Evolutionary conservation across 1,284 basidiomycete genomes (phyloP), one percentile per base, ranked within the genome.

Genomic region (Sparassis latifolia): DNA sequence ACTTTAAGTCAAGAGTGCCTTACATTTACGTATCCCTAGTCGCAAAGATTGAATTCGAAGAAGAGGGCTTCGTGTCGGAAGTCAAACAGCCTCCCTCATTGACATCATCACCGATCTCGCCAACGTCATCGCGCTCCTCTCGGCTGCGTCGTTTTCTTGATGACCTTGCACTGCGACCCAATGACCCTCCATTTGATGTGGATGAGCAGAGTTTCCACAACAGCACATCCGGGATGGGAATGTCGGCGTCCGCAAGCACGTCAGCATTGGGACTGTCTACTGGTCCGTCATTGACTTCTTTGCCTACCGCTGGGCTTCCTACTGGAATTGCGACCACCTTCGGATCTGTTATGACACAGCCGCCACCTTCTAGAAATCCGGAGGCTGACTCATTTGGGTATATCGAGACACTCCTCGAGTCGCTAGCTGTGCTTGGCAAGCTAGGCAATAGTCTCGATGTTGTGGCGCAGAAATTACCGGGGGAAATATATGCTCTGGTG

Each of bases 331-430:
- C 46, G 4, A 29, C 47, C 49, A 59, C 55, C 60, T 61, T 51
- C 58, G 58, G 53, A 54, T 50, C 47, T 29, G 46, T 55, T 5
- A 47, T 51, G 5, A 44, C 45, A 50, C 50, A 58, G 45, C 47
- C 31, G 5, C 33, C 50, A 1, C 58, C 52, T 27, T 48, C 55
- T 55, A 58, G 67, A 50, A 96, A 95, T 62, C 92, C 94, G 0
- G 97, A 99, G 69, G 76, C 83, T 20, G 92, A 99, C 66, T 94
- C 92, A 0, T 99, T 97, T 69, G 70, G 83, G 3, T 99, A 98
- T 66, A 87, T 99, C 58, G 97, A 99, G 69, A 92, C 86, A 20
- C 75, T 99, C 2, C 75, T 99, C 27, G 97, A 99, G 67, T 89
- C 93, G 7, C 76, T 99, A 7, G 88, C 93, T 7, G 86, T 92